These are phyloP conservation scores for Paecilomyces niveus DNA, from an alignment of 2,329 filamentous ascomycete genomes.

Conservation along the genomic window DNA sequence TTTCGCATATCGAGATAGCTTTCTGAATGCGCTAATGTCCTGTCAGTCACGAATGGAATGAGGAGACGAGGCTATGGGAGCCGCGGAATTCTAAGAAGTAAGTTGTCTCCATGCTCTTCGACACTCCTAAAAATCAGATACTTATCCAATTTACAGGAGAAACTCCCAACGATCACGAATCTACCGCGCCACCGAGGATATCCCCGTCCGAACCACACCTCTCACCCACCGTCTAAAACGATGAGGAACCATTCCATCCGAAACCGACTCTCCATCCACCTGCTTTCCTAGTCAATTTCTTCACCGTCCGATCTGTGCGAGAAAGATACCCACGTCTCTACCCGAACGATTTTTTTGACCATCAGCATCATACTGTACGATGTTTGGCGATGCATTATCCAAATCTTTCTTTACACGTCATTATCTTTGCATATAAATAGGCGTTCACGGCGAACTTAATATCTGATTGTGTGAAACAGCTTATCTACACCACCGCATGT, in stretches of 20 bases:
- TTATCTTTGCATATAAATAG: neutral
- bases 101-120: neutral
- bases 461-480: neutral
- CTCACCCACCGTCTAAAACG: slow-evolving; percentile 2
- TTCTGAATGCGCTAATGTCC: slow-evolving; percentile 3
- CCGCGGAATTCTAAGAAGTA: slow-evolving; percentile 7
- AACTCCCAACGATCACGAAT: slow-evolving; percentile 4
- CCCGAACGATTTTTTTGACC: neutral
- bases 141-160: slow-evolving; percentile 3
- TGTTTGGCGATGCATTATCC: neutral
- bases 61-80: slow-evolving; percentile 24
- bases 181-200: neutral
- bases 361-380: neutral
- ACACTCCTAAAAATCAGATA: neutral
- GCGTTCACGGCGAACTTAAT: neutral
- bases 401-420: neutral
- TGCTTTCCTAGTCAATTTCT: neutral
- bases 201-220: slow-evolving; percentile 6
- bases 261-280: neutral
- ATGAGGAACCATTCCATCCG: neutral
- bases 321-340: neutral
- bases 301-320: neutral
- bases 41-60: slow-evolving; percentile 28
- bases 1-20: neutral
- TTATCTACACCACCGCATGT: neutral